Evolutionary conservation across 371 early-diverging fungal genomes (phyloP).

Genomic region (Zancudomyces culisetae): DNA sequence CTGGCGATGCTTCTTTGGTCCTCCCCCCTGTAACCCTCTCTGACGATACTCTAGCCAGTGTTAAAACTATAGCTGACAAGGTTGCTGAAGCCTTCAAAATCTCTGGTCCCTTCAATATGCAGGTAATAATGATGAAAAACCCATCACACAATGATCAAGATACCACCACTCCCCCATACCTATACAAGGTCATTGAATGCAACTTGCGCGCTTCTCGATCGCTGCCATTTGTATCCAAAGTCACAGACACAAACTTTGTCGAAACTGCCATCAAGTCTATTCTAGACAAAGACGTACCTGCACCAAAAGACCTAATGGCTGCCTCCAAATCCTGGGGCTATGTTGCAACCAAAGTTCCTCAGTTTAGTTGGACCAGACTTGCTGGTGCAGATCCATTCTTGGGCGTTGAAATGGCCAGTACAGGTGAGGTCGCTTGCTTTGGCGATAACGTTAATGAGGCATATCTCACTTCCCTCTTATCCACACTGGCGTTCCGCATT

Average conservation of each 20-base stretch:
- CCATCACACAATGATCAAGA: too few species aligned
- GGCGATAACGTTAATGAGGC: conserved; percentile 75
- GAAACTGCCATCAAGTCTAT: conserved; percentile 72
- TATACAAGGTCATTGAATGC: conserved; percentile 88
- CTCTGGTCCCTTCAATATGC: conserved; percentile 93
- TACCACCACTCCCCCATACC: conserved; percentile 16
- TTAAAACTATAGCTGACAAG: conserved; percentile 59
- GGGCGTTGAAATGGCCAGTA: conserved; percentile 95
- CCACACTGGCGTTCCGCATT: conserved; percentile 70
- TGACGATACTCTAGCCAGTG: conserved; percentile 35
- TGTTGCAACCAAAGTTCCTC: conserved; percentile 80
- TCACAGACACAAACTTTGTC: conserved; percentile 70
- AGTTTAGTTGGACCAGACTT: conserved; percentile 84
- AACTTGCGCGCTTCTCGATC: conserved; percentile 90
- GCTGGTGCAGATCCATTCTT: conserved; percentile 87
- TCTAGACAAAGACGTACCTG: conserved; percentile 33
- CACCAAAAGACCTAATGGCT: conserved; percentile 45
- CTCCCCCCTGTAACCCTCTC: conserved; percentile 63
- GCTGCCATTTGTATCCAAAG: conserved; percentile 91
- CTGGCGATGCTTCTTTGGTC: conserved; percentile 87
- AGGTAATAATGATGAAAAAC: conserved; percentile 61
- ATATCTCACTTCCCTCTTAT: conserved; percentile 52
- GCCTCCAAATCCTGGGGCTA: conserved; percentile 30
- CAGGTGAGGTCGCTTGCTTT: conserved; percentile 94
- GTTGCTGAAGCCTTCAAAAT: conserved; percentile 73